phyloP scores from a whole-genome alignment of 495 filamentous ascomycete genomes.

The Eremomyces bilateralis region DNA sequence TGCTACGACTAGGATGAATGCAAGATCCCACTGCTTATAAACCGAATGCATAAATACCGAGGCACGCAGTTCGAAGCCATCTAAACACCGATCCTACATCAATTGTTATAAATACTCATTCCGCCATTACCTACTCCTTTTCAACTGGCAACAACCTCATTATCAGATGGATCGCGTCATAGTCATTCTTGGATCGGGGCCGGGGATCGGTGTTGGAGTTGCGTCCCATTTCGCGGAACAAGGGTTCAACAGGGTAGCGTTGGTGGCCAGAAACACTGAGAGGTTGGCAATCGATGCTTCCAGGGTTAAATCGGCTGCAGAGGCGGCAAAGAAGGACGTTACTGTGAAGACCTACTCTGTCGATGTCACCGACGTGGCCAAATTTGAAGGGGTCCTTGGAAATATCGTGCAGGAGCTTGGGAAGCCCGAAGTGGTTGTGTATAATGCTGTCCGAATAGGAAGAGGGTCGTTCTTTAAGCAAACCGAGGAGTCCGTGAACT shows the following conservation, averaged over 20 bases:
- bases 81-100: too few relatives aligned
- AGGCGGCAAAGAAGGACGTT: background rate
- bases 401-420: background rate
- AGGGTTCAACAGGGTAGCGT: background rate
- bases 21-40: too few relatives aligned
- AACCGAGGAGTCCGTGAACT: background rate
- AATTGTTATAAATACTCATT: too few relatives aligned
- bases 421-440: background rate
- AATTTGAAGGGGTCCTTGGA: background rate
- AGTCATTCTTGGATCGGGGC: background rate
- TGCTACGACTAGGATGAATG: too few relatives aligned
- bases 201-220: background rate
- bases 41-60: too few relatives aligned
- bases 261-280: background rate
- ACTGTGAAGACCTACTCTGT: background rate
- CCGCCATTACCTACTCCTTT: too few relatives aligned
- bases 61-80: too few relatives aligned
- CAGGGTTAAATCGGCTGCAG: background rate
- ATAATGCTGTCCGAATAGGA: background rate
- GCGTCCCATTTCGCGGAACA: background rate
- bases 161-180: too few relatives aligned
- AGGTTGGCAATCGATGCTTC: background rate
- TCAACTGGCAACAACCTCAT: too few relatives aligned
- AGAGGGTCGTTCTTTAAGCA: background rate
- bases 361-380: background rate